Base-by-base conservation (phyloP, 2,329 filamentous ascomycete species). In the Chrysoporthe deuterocubensis region DNA sequence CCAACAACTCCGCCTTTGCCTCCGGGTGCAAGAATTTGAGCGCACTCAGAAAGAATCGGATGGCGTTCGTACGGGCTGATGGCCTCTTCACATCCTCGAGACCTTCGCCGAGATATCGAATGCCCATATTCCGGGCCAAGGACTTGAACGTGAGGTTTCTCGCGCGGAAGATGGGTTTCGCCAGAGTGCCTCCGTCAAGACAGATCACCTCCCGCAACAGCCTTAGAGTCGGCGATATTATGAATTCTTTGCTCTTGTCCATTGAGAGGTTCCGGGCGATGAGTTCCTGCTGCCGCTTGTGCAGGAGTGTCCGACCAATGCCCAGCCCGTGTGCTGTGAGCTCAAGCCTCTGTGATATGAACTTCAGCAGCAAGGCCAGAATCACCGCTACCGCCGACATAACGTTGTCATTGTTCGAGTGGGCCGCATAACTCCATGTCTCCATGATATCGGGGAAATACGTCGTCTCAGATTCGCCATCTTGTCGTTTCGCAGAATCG, bases 211-310 rank as follows among this genome's bases (percentile, higher is more conserved):
- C 95, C 63, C 90, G 92, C 69, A 99, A 85, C 63, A 99, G 81
- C 67, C 95, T 89, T 68, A 99, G 81, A 34, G 92, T 94, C 0
- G 96, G 95, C 2, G 93, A 96, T 69, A 97, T 94, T 68, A 98
- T 83, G 78, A 92, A 93, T 50, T 94, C 93, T 75, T 96, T 97
- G 60, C 89, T 86, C 78, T 93, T 94, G 34, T 92, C 90, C 0
- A 92, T 89, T 3, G 92, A 90, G 21, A 98, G 81, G 69, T 93
- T 93, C 69, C 90, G 89, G 43, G 92, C 89, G 34, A 98, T 81
- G 3, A 97, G 86, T 73, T 94, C 93, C 71, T 94, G 84, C 72
- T 97, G 93, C 37, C 90, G 87, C 71, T 91, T 91, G 74, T 94
- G 91, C 40, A 99, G 81, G 54, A 98, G 81, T 18, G 92, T 92